Base-by-base conservation (phyloP, 2,329 filamentous ascomycete genomes). In the Aspergillus hortae region DNA sequence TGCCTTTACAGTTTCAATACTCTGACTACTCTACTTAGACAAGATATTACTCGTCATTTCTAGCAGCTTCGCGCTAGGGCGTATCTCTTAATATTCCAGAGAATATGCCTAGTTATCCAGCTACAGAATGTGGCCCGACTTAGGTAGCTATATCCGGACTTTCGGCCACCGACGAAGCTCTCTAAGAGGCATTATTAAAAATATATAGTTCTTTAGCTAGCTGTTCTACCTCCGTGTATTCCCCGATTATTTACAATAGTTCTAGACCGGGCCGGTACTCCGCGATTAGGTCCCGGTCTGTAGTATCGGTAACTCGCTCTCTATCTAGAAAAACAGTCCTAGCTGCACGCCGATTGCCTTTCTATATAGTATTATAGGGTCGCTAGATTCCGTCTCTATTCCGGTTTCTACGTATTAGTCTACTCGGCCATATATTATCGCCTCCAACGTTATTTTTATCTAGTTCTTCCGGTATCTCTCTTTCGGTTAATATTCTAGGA, bases 161-260 rank as follows among this genome's bases (percentile, higher is more conserved):
- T 44, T 44, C 41, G 41, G 41, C 41, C 41, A 23, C 17, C 41
- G 41, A 44, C 15, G 41, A 44, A 44, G 41, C 41, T 44, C 41
- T 44, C 21, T 23, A 10, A 21, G 41, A 44, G 17, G 41, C 41
- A 44, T 44, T 4, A 9, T 44, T 44, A 44, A 23, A 17, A 17
- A n/a, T 19, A n/a, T 44, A 5, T 44, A 2, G 17, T 21, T 44
- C 41, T 21, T 23, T 17, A 7, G 10, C 41, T 17, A 17, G 17
- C 41, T 44, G 41, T 44, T 44, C 41, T 17, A 21, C 15, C 25
- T 25, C 41, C 41, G 41, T 23, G 41, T 44, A 9, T 44, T 44
- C 41, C 17, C 17, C 41, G 41, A 27, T 27, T 44, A 4, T 4
- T 44, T 21, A 17, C 21, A 44, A 25, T 21, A 17, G 17, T 21